Conservation (phyloP, 2,329 filamentous ascomycete species). For the Alternaria tenuissima region DNA sequence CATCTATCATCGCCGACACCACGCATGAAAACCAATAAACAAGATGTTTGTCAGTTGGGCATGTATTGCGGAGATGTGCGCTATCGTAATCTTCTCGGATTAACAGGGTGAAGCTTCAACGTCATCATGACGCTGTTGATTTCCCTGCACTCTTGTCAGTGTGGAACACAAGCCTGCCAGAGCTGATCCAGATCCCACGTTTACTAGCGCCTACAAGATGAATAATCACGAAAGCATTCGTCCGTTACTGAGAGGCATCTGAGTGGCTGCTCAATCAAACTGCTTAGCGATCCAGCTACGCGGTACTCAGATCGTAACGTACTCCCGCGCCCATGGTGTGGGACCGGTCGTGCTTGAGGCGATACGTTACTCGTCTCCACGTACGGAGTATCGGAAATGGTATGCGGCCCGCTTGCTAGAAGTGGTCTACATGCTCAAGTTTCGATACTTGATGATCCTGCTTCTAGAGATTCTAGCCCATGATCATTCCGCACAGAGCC, state of each 20-base stretch:
- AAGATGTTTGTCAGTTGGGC: background rate
- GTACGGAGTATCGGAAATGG: background rate
- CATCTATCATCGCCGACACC: background rate
- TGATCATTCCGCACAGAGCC: background rate
- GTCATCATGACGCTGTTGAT: too few relatives aligned
- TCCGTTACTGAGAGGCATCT: too few relatives aligned
- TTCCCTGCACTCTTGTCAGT: background rate
- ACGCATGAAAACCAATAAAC: background rate
- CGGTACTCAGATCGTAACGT: background rate
- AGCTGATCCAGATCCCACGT: background rate
- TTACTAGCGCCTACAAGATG: background rate
- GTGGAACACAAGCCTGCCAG: background rate
- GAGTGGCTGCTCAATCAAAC: background rate
- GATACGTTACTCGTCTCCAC: background rate
- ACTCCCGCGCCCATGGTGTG: background rate
- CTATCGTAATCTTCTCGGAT: background rate
- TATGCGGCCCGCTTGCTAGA: background rate
- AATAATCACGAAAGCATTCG: background rate
- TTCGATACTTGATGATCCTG: background rate
- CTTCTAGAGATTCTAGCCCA: background rate
- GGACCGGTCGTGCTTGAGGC: background rate
- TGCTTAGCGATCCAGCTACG: background rate
- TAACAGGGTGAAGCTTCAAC: too few relatives aligned
- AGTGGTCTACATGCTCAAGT: background rate
- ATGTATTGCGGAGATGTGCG: background rate